Evolutionary conservation across 495 filamentous ascomycete species (phyloP), one percentile per base, ranked within the genome.

Genomic region (Penicillium chermesinum): DNA sequence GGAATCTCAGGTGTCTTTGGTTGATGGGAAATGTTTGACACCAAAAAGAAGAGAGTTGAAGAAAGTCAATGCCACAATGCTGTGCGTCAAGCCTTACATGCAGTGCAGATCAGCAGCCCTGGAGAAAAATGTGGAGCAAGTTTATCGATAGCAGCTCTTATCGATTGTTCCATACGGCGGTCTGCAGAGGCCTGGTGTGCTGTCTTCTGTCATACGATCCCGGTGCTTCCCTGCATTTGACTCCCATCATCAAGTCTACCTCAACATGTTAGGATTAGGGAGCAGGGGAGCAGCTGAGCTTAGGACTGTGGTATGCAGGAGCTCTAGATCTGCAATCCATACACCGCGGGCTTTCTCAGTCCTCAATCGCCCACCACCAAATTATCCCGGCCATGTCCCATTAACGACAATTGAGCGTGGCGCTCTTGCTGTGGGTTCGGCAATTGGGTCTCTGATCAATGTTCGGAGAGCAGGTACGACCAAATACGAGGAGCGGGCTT

Each of bases 341-440:
- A 19, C 38, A 38, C 22, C 61, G 33, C 65, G 76, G 35, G 48
- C 66, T 12, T 94, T 93, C 75, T 89, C 88, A 30, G 76, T 85
- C 47, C 79, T 91, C 53, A 84, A 85, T 64, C 85, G 91, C 12
- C 91, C 91, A 25, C 79, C 78, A 10, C 69, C 69, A 42, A 71
- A 69, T 20, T 98, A 98, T 75, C 82, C 87, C 0, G 87, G 88
- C 61, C 94, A 99, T 79, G 79, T 97, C 17, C 94, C 94, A 17
- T 85, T 97, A 49, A 91, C 84, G 10, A 67, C 66, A 9, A 51
- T 88, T 38, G 91, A 96, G 69, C 82, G 84, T 38, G 78, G 78
- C 48, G 82, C 81, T 17, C 77, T 98, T 1, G 87, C 91, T 12
- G 60, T 91, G 43, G 90, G 91, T 17, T 93, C 88, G 12, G 91